Evolutionary conservation across 2,329 filamentous ascomycete genomes (phyloP).

Genomic region (Aspergillus luchuensis): DNA sequence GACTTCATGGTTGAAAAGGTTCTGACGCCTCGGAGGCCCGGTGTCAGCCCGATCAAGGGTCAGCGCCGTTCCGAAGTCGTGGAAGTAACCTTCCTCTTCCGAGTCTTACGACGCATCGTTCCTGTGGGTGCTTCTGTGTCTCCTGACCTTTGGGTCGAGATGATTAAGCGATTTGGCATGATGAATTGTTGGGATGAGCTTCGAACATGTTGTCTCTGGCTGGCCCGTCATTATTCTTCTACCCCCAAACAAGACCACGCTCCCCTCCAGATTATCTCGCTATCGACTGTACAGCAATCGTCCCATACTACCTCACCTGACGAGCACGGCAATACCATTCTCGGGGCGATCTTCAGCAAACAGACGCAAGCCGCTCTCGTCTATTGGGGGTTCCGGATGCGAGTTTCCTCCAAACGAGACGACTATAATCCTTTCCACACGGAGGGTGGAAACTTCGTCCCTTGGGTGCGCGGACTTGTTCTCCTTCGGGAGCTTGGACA

Average conservation of each 20-base stretch:
- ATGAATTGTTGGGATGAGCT: constrained; percentile 54
- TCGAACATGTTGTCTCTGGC: constrained; percentile 54
- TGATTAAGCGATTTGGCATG: constrained; percentile 63
- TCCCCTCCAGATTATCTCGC: constrained; percentile 13
- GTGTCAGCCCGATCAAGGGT: constrained; percentile 28
- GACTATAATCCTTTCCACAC: constrained; percentile 23
- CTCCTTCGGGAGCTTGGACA: constrained; percentile 43
- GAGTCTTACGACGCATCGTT: constrained; percentile 52
- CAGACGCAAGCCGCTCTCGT: constrained; percentile 52
- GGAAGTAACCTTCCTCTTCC: constrained; percentile 48
- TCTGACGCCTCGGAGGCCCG: constrained; percentile 33
- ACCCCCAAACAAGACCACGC: constrained; percentile 15
- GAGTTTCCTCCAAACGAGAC: constrained; percentile 26
- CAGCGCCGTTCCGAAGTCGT: constrained; percentile 36
- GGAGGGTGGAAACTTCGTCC: constrained; percentile 31
- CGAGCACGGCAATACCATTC: constrained; percentile 26
- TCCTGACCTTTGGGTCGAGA: constrained; percentile 56
- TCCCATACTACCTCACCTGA: neutral
- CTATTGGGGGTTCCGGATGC: constrained; percentile 51
- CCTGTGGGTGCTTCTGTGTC: constrained; percentile 47
- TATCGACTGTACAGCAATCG: constrained; percentile 2
- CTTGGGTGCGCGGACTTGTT: constrained; percentile 43
- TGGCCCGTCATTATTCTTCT: constrained; percentile 47
- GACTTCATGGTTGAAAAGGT: constrained; percentile 44
- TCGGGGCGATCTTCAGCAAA: constrained; percentile 46